Conservation (phyloP, 1,284 basidiomycete species). For the Hemileia vastatrix region DNA sequence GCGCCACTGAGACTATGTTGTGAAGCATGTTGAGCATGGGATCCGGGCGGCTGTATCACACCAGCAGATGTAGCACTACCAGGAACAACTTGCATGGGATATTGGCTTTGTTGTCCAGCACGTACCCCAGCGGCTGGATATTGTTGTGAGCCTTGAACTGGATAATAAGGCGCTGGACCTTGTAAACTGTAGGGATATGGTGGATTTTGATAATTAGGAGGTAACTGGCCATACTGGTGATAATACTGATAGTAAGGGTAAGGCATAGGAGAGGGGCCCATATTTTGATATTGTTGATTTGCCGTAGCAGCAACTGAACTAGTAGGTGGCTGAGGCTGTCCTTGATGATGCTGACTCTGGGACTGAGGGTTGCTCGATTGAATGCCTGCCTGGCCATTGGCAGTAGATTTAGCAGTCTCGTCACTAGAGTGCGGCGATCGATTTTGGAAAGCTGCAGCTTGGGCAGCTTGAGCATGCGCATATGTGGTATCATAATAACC, state of each 20-base stretch:
- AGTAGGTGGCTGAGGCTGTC: constrained; percentile 10
- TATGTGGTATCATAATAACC: constrained; percentile 22
- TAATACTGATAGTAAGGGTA: constrained; percentile 24
- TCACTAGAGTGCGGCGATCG: constrained; percentile 17
- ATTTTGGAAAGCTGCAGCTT: constrained; percentile 19
- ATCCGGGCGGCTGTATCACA: constrained; percentile 5
- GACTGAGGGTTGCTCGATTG: constrained; percentile 12
- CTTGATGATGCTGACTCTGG: constrained; percentile 8
- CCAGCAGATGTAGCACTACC: constrained; percentile 9
- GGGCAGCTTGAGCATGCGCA: constrained; percentile 20
- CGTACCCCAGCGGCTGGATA: constrained; percentile 10
- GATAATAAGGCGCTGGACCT: constrained; percentile 20
- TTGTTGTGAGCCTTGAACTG: constrained; percentile 20
- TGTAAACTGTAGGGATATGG: constrained; percentile 18
- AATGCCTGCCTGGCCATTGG: constrained; percentile 3
- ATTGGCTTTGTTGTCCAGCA: constrained; percentile 17
- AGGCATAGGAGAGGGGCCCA: constrained; percentile 22
- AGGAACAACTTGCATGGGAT: constrained; percentile 21
- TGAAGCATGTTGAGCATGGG: constrained; percentile 16
- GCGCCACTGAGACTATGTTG: constrained; percentile 16
- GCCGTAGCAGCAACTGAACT: constrained; percentile 12
- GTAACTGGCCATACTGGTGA: constrained; percentile 21
- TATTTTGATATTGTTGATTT: constrained; percentile 19
- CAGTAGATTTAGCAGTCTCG: constrained; percentile 14
- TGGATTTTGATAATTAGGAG: constrained; percentile 23